Evolutionary conservation across 75 land plant genomes (phyloP).

Genomic region (Picea sitchensis): DNA sequence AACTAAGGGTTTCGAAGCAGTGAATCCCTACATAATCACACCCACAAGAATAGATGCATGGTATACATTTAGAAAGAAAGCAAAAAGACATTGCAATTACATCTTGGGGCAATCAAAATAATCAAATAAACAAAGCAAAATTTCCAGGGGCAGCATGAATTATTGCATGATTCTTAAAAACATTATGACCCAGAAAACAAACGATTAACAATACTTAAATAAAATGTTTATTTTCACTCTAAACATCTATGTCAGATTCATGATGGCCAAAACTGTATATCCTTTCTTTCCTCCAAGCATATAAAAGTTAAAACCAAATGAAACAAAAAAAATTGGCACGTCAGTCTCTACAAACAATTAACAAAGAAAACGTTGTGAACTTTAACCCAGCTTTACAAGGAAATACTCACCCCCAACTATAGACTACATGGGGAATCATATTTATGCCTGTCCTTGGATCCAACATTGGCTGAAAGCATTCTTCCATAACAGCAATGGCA

Average conservation of each 20-base stretch:
- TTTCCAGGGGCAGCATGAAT: too few species aligned
- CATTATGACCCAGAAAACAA: too few species aligned
- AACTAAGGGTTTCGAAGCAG: background rate
- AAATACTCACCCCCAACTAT: slow-evolving; percentile 65
- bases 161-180: too few species aligned
- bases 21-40: background rate
- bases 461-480: slow-evolving; percentile 79
- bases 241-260: background rate
- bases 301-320: background rate
- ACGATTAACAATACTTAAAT: too few species aligned
- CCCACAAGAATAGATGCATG: background rate
- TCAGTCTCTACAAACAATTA: background rate
- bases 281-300: background rate
- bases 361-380: background rate
- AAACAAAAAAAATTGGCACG: background rate
- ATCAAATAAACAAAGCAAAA: too few species aligned
- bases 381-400: background rate
- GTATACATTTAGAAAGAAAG: too few species aligned
- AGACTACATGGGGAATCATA: slow-evolving; percentile 76
- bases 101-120: too few species aligned
- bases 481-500: slow-evolving; percentile 73
- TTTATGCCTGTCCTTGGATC: slow-evolving; percentile 78
- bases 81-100: too few species aligned
- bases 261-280: slow-evolving; percentile 4
- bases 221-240: too few species aligned